These are phyloP conservation scores for Amaranthus tricolor DNA, from an alignment of 179 eudicot species.

Conservation along the genomic window DNA sequence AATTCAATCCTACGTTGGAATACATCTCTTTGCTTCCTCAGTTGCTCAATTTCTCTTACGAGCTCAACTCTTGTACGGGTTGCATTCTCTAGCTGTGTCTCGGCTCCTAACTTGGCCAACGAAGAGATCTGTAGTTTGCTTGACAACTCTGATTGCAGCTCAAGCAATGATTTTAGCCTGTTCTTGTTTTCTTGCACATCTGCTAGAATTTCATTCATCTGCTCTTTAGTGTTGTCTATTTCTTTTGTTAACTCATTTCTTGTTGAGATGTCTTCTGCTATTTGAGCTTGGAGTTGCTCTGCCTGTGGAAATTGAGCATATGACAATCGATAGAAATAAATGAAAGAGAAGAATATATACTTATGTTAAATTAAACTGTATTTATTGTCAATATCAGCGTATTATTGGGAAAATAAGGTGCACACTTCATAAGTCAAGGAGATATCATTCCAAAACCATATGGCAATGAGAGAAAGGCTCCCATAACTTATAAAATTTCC, in stretches of 20 bases:
- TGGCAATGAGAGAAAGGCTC: too few relatives aligned
- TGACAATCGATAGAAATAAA: neutral
- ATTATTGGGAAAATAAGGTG: too few relatives aligned
- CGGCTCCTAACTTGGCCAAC: slow-evolving; percentile 39
- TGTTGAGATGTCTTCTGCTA: slow-evolving; percentile 39
- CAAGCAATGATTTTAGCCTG: slow-evolving; percentile 48
- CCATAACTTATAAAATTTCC: too few relatives aligned
- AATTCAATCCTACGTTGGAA: slow-evolving; percentile 64
- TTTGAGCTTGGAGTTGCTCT: slow-evolving; percentile 47
- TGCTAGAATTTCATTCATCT: slow-evolving; percentile 40
- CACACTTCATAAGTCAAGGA: too few relatives aligned
- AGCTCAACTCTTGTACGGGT: slow-evolving; percentile 39
- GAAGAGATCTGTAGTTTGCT: slow-evolving; percentile 48
- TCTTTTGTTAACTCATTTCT: slow-evolving; percentile 43
- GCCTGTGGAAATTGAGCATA: slow-evolving; percentile 31
- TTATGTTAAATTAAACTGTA: too few relatives aligned
- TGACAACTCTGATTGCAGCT: slow-evolving; percentile 63
- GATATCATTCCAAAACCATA: too few relatives aligned
- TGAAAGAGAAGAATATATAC: neutral
- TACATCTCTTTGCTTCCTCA: slow-evolving; percentile 58
- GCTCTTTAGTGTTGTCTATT: slow-evolving; percentile 48
- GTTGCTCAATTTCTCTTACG: slow-evolving; percentile 62
- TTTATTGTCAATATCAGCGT: too few relatives aligned
- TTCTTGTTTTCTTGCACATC: slow-evolving; percentile 58
- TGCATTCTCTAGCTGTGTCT: slow-evolving; percentile 46